Base-by-base conservation (phyloP, 805 yeast species). In the Hanseniaspora mollemarum region DNA sequence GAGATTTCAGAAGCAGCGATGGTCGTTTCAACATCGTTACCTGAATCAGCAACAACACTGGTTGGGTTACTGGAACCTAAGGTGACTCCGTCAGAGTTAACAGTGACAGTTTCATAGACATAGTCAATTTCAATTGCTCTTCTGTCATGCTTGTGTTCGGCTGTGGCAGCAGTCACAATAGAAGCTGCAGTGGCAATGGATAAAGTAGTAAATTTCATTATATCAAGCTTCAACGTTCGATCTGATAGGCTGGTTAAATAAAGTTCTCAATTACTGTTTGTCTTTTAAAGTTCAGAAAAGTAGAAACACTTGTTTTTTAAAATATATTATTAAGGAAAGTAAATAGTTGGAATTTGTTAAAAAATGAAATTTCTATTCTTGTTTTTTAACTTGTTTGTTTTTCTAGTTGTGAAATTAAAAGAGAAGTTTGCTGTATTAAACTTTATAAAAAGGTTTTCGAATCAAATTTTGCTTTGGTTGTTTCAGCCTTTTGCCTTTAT, bases 71-170 rank as follows among this genome's bases (percentile, higher is more conserved):
- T 62, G 12, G 66, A 54, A 32, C 69, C 58, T 53, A 75, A 60
- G 43, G 77, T 71, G 52, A 65, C 58, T 54, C 77, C 78, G n/a
- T 67, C 62, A 43, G 66, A 71, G 54, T 73, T 71, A 46, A 75
- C 80, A 24, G 76, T 70, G 46, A 76, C 74, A 29, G 80, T 75
- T 57, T 76, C 75, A 62, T 76, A 74, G 32, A 71, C 74, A 55
- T 72, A 72, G 59, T 72, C 75, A 54, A 72, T 69, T 39, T 75
- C 77, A 49, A 72, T 69, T 24, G 74, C 77, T 64, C 77, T 70
- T 67, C 71, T 73, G 61, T 73, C 77, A 55, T 66, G 63, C 58
- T 69, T 76, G 62, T 72, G 77, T 51, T 67, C 64, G 54, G 68
- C 19, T 10, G 16, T 33, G 22, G 51, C 48, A 39, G 69, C 67